Percentiles rank a stretch among this genome's conserved stretches.
Evolutionary conservation across 2,329 filamentous ascomycete genomes (phyloP).

Genomic region (Sphaerulina vaccinii): DNA sequence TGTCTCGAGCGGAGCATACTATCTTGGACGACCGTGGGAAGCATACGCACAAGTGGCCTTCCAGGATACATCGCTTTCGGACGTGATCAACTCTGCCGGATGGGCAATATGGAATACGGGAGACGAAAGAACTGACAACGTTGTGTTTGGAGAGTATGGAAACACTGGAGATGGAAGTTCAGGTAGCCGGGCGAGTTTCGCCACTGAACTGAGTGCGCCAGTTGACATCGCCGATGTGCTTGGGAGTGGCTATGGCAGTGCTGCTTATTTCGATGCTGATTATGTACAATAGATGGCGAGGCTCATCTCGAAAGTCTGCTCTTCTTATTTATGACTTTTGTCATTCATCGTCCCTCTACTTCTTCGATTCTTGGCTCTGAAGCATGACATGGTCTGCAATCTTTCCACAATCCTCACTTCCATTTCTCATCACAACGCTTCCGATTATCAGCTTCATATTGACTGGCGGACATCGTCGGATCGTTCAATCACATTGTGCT

Average conservation of each 20-base stretch:
- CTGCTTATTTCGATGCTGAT: too few species aligned
- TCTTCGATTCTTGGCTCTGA: too few species aligned
- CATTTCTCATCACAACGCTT: too few species aligned
- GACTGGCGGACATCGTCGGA: background rate
- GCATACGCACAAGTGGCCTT: constrained; percentile 53
- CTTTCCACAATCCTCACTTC: too few species aligned
- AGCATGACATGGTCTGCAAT: too few species aligned
- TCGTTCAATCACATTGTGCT: background rate
- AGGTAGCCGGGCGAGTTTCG: constrained; percentile 54
- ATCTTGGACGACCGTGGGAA: constrained; percentile 55
- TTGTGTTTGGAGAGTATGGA: constrained; percentile 58
- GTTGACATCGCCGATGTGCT: constrained; percentile 48
- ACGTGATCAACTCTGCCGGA: constrained; percentile 59
- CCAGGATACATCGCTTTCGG: constrained; percentile 52
- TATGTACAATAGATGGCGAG: too few species aligned
- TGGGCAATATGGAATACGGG: constrained; percentile 58
- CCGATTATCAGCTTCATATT: too few species aligned
- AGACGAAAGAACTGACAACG: constrained; percentile 51
- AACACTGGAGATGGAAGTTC: constrained; percentile 59
- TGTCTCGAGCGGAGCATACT: constrained; percentile 44
- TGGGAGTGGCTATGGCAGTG: constrained; percentile 46
- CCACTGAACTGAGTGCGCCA: constrained; percentile 42
- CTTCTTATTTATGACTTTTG: too few species aligned
- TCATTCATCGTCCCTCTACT: constrained; percentile 24
- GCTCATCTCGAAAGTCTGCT: too few species aligned